Conservation (phyloP, 768 basidiomycete species). For the Russula sp. region DNA sequence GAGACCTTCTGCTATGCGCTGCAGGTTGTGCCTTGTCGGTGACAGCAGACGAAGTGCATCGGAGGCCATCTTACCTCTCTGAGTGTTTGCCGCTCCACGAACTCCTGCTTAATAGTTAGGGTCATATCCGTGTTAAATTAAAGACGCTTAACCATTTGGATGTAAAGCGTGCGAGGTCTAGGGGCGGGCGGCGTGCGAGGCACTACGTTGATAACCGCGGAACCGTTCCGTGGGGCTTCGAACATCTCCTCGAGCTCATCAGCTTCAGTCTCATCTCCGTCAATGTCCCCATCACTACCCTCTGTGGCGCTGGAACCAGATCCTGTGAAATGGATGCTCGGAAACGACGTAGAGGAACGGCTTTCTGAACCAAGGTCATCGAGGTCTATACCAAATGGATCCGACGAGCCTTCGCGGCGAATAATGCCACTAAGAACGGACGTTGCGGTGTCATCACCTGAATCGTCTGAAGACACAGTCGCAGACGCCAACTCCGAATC, state of each 20-base stretch:
- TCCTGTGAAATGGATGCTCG: conserved; percentile 73
- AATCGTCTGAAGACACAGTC: conserved; percentile 48
- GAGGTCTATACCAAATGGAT: conserved; percentile 64
- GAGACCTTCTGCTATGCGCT: conserved; percentile 78
- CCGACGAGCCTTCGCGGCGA: conserved; percentile 33
- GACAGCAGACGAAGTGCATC: conserved; percentile 14
- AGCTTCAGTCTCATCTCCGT: conserved; percentile 42
- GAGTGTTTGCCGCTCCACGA: conserved; percentile 87
- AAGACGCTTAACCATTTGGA: conserved; percentile 75
- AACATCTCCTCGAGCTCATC: conserved; percentile 34
- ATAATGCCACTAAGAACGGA: conserved; percentile 50
- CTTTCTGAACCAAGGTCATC: conserved; percentile 54
- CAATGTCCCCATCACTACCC: conserved; percentile 43
- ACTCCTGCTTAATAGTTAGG: conserved; percentile 54
- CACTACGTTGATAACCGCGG: conserved; percentile 22
- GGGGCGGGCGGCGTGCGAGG: conserved; percentile 22
- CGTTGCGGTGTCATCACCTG: conserved; percentile 43
- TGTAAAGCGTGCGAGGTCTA: conserved; percentile 66
- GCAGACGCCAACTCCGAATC: conserved; percentile 52
- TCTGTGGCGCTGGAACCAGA: conserved; percentile 42
- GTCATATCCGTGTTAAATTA: background rate
- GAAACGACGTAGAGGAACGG: conserved; percentile 62
- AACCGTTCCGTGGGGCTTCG: conserved; percentile 10
- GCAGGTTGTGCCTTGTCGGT: background rate
- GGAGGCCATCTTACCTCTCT: conserved; percentile 55